Base-by-base conservation (phyloP, 2,329 filamentous ascomycete genomes). In the Aspergillus brasiliensis region DNA sequence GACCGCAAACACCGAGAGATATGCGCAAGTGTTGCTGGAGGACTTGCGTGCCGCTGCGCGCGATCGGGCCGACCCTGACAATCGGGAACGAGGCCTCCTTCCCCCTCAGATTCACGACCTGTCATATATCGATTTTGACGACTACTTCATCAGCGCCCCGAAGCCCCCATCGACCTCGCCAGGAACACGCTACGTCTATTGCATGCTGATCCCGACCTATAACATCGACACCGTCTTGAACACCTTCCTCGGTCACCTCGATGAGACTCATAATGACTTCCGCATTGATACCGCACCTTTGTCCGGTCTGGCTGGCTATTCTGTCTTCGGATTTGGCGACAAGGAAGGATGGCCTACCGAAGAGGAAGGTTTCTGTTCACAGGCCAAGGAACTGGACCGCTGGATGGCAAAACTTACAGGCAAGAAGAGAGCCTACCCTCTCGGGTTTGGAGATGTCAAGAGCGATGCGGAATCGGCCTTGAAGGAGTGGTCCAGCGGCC, bases 321-420 rank as follows among this genome's bases (percentile, higher is more conserved):
- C 91, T 0, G 92, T 98, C 0, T 98, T 98, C 79, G 95, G 95
- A 0, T 90, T 97, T 70, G 94, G 94, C 17, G 94, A 98, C 73
- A 87, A 85, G 63, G 91, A 96, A 73, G 92, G 91, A 59, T 99
- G 95, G 94, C 91, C 92, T 0, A 91, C 89, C 0, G 92, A 97
- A 76, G 86, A 89, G 60, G 91, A 95, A 67, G 94, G 94, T 0
- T 99, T 93, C 77, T 97, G 94, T 73, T 92, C 91, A 63, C 94
- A 98, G 73, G 94, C 94, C 1, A 91, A 89, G 70, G 89, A 97
- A 67, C 82, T 96, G 3, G 94, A 99, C 73, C 92, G 88, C 73
- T 98, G 95, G 94, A 91, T 99, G 90, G 92, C 94, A n/a, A 96
- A 92, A 73, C 78, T 99, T 69, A 97, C 93, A 0, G 89, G 86